A percentile compares a stretch with the other conserved stretches of the same genome.
Conservation (phyloP, 1,284 basidiomycete genomes). For the Apiotrichum gamsii region DNA sequence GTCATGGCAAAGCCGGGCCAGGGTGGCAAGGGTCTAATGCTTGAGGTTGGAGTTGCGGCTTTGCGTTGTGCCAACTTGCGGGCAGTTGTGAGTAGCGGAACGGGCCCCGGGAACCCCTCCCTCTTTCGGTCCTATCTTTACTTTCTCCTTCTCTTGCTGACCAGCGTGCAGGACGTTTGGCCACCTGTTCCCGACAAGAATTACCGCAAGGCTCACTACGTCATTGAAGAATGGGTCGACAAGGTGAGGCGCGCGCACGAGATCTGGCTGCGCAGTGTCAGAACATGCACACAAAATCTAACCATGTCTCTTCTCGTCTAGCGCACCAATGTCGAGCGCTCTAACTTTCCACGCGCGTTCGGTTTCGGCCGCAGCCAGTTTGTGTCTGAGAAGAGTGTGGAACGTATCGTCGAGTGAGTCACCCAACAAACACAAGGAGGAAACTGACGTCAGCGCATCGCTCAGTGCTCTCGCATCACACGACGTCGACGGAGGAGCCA, state of each 20-base stretch:
- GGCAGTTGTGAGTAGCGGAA: slow-evolving; percentile 50
- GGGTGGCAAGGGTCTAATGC: slow-evolving; percentile 51
- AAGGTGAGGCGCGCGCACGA: no score
- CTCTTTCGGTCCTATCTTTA: no score
- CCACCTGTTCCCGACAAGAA: slow-evolving; percentile 71
- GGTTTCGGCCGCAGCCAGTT: slow-evolving; percentile 70
- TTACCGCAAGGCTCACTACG: slow-evolving; percentile 75
- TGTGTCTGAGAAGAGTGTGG: slow-evolving; percentile 60
- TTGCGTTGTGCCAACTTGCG: slow-evolving; percentile 66
- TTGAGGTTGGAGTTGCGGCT: slow-evolving; percentile 77
- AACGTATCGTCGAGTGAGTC: slow-evolving; percentile 59
- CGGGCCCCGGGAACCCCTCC: no score
- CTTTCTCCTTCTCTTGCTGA: no score
- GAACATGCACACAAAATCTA: no score
- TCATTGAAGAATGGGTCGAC: slow-evolving; percentile 70
- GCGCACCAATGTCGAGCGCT: slow-evolving; percentile 40
- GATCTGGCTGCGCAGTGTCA: no score
- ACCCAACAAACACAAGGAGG: neutral
- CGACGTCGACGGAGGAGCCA: slow-evolving; percentile 65
- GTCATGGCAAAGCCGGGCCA: slow-evolving; percentile 23
- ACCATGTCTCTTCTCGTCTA: slow-evolving; percentile 4
- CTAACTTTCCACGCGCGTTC: slow-evolving; percentile 33
- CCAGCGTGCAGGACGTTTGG: slow-evolving; percentile 68
- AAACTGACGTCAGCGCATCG: slow-evolving; percentile 49
- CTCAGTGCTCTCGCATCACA: slow-evolving; percentile 66